Conservation (phyloP, 805 yeast genomes). For the Wickerhamiella galacta region DNA sequence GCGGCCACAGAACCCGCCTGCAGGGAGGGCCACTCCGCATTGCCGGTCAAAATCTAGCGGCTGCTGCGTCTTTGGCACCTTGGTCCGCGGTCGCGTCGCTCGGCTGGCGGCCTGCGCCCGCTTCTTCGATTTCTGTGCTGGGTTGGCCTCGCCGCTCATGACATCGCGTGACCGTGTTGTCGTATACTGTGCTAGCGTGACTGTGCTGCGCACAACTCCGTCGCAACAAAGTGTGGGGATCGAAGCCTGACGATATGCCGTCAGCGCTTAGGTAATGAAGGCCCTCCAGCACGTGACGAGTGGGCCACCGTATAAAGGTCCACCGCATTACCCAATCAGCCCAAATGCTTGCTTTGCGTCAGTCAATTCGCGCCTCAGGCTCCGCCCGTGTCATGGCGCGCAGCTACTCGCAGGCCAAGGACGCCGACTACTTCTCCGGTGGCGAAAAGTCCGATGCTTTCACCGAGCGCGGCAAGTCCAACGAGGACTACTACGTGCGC, state of each 20-base stretch:
- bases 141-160: too few species aligned
- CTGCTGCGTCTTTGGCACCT: slow-evolving; percentile 10
- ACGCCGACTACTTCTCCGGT: slow-evolving; percentile 46
- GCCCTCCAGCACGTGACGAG: too few species aligned
- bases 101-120: too few species aligned
- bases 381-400: slow-evolving; percentile 8
- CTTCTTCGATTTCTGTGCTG: too few species aligned
- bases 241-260: too few species aligned
- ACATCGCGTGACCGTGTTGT: too few species aligned
- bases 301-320: too few species aligned
- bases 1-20: slow-evolving; percentile 92
- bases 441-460: slow-evolving; percentile 43
- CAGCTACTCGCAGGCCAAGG: slow-evolving; percentile 7
- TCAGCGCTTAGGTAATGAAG: too few species aligned
- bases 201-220: too few species aligned
- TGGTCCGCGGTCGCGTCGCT: neutral
- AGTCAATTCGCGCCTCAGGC: slow-evolving; percentile 8
- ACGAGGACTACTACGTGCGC: slow-evolving; percentile 76
- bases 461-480: slow-evolving; percentile 83
- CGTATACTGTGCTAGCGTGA: too few species aligned
- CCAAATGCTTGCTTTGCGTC: slow-evolving; percentile 11
- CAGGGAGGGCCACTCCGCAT: slow-evolving; percentile 88
- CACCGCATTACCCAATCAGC: too few species aligned
- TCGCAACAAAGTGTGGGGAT: too few species aligned
- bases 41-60: slow-evolving; percentile 30